Percentiles rank a stretch among this genome's conserved stretches.
Evolutionary conservation across 805 yeast genomes (phyloP).

Genomic region (Deakozyma indianensis): DNA sequence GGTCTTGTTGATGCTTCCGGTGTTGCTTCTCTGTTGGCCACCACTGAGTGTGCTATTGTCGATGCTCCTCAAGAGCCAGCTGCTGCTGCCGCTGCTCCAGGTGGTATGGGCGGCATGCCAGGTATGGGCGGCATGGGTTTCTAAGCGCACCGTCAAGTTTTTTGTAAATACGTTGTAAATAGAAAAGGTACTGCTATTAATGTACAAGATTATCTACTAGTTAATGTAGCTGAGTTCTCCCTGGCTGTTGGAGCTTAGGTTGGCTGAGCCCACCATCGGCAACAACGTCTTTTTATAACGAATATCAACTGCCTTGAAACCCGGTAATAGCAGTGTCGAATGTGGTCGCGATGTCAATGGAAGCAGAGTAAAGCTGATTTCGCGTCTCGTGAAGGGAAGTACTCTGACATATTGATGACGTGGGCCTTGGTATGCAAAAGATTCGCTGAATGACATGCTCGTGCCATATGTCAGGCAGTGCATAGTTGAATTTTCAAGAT

Average conservation of each 20-base stretch:
- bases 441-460: not conserved
- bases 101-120: conserved; percentile 37
- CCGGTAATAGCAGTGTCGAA: not conserved
- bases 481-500: not conserved
- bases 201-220: not conserved
- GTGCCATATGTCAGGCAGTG: not conserved
- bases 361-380: not conserved
- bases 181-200: not conserved
- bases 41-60: conserved; percentile 96
- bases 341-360: not conserved
- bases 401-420: not conserved
- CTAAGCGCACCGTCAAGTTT: conserved; percentile 5
- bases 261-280: not conserved
- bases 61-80: conserved; percentile 74
- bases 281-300: not conserved
- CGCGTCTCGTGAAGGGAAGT: not conserved
- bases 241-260: not conserved
- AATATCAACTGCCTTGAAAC: not conserved
- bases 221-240: not conserved
- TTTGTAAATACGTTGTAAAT: conserved; percentile 3
- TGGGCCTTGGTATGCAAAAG: not conserved
- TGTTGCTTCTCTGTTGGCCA: conserved; percentile 92
- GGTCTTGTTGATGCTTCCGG: conserved; percentile 95
- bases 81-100: conserved; percentile 45
- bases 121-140: conserved; percentile 24